phyloP scores from a whole-genome alignment of 495 filamentous ascomycete species.

The Penicillium fimorum region DNA sequence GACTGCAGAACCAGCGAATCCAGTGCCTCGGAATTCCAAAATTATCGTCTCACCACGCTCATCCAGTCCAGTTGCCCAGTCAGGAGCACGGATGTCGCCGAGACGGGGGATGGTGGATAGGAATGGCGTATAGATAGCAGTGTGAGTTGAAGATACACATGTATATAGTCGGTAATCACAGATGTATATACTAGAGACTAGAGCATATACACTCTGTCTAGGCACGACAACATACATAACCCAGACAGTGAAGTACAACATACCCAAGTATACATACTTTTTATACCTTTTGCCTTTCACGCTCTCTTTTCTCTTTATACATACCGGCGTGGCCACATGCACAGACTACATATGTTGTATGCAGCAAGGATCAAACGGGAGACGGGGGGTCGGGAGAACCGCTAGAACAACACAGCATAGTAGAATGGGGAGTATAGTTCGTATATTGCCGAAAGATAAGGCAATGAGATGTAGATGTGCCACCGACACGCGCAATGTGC shows the following conservation, averaged over 20 bases:
- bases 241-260: not conserved
- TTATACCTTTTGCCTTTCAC: not conserved
- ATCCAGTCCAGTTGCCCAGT: constrained; percentile 9
- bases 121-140: not conserved
- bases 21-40: constrained; percentile 19
- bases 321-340: not conserved
- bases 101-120: not conserved
- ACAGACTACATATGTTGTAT: not conserved
- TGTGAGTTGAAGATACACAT: not conserved
- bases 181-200: not conserved
- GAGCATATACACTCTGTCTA: not conserved
- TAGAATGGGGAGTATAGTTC: not conserved
- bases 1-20: constrained; percentile 16
- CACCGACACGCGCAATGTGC: not conserved
- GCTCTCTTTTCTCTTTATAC: not conserved
- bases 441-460: not conserved
- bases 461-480: not conserved
- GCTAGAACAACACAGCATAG: not conserved
- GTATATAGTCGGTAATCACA: not conserved
- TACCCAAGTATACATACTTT: not conserved
- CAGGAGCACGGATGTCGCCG: constrained; percentile 4
- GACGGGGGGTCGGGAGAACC: not conserved
- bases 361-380: not conserved
- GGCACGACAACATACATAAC: not conserved
- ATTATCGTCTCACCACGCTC: constrained; percentile 13